phyloP scores from a whole-genome alignment of 2,329 filamentous ascomycete genomes.

The Sphaerulina vaccinii region DNA sequence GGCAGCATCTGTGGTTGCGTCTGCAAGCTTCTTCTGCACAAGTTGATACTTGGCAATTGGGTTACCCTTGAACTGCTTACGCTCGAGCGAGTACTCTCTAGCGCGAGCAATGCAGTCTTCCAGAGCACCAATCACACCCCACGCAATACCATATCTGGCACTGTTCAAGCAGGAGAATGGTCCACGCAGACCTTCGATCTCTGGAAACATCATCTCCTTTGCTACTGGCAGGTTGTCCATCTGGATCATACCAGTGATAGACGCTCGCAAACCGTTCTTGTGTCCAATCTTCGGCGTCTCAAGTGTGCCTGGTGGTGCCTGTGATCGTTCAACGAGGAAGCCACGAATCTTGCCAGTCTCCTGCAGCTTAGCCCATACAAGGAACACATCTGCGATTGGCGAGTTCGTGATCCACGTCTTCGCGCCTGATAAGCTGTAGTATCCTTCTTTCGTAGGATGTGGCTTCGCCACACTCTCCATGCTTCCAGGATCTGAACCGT shows the following conservation, averaged over 20 bases:
- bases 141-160: conserved; percentile 88
- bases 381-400: conserved; percentile 77
- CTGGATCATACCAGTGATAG: conserved; percentile 97
- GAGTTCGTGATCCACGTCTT: conserved; percentile 98
- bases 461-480: conserved; percentile 87
- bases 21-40: conserved; percentile 94
- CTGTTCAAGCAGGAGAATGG: conserved; percentile 95
- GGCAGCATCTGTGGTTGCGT: conserved; percentile 85
- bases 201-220: conserved; percentile 88
- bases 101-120: conserved; percentile 86
- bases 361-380: conserved; percentile 91
- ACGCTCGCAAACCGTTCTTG: conserved; percentile 91
- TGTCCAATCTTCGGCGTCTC: conserved; percentile 91
- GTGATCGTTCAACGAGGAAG: conserved; percentile 81
- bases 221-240: conserved; percentile 87
- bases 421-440: conserved; percentile 72
- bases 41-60: conserved; percentile 95
- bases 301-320: conserved; percentile 82
- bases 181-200: conserved; percentile 79
- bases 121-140: conserved; percentile 88
- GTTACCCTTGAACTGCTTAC: conserved; percentile 95
- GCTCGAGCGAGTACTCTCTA: conserved; percentile 82
- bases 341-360: conserved; percentile 91
- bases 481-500: conserved; percentile 84
- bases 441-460: conserved; percentile 80